These are phyloP conservation scores for Physocladia obscura DNA, from an alignment of 192 early-diverging fungal species.

Conservation along the genomic window DNA sequence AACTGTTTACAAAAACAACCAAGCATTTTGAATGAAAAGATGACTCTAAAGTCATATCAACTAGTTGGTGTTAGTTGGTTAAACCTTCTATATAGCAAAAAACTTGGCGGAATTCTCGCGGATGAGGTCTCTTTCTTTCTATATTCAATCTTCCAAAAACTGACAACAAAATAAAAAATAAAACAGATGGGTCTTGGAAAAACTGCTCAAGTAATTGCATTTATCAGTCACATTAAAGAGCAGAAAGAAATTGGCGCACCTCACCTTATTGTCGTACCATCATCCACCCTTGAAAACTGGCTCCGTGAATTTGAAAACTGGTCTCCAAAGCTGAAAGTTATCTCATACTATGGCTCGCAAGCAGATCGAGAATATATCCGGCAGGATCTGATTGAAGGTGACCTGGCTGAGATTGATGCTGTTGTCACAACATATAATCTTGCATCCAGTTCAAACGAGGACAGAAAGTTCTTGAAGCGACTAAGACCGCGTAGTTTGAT, in stretches of 20 bases:
- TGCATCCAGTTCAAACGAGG: constrained; percentile 67
- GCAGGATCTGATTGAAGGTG: constrained; percentile 45
- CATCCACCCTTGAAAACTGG: constrained; percentile 92
- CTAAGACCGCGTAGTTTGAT: constrained; percentile 68
- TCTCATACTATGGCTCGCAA: constrained; percentile 48
- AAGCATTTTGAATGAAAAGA: constrained; percentile 53
- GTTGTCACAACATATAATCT: constrained; percentile 80
- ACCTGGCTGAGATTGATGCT: constrained; percentile 50
- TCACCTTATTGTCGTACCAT: constrained; percentile 79
- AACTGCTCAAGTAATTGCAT: constrained; percentile 86
- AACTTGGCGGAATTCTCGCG: constrained; percentile 71
- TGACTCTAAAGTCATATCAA: constrained; percentile 80
- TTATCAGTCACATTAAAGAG: constrained; percentile 61
- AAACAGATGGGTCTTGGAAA: constrained; percentile 90
- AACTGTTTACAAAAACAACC: constrained; percentile 62
- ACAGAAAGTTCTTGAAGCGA: constrained; percentile 71
- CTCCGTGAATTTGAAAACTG: constrained; percentile 73
- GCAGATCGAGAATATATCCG: constrained; percentile 49
- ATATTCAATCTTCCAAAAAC: constrained; percentile 2
- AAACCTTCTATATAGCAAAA: constrained; percentile 66
- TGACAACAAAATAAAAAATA: too few species aligned
- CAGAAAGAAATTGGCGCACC: constrained; percentile 57
- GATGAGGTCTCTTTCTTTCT: constrained; percentile 37
- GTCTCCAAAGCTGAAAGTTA: constrained; percentile 37
- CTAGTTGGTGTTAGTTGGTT: constrained; percentile 88